Conservation (phyloP, 23 red algal species). For the Gracilaria gracilis region DNA sequence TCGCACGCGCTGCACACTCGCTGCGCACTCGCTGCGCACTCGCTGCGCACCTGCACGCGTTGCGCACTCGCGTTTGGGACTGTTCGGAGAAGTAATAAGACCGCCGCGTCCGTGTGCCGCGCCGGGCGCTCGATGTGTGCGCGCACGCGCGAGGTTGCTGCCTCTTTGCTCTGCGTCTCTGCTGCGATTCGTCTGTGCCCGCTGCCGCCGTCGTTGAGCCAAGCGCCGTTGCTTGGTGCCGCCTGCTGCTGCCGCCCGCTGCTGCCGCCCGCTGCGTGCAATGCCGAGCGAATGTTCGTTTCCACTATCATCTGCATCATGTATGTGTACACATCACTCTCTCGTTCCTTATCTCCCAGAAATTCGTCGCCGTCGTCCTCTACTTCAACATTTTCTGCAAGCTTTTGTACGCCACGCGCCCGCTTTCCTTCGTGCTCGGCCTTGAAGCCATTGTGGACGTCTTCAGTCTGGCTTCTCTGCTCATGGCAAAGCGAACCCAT, state of each 20-base stretch:
- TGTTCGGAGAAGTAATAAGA: too few species aligned
- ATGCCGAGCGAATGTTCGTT: slow-evolving; percentile 70
- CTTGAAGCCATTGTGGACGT: slow-evolving; percentile 64
- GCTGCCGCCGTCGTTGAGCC: too few species aligned
- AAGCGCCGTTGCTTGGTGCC: too few species aligned
- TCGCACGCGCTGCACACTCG: too few species aligned
- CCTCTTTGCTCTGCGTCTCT: not conserved
- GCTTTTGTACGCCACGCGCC: slow-evolving; percentile 13
- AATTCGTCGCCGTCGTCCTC: slow-evolving; percentile 36
- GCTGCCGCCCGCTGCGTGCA: too few species aligned
- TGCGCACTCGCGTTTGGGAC: too few species aligned
- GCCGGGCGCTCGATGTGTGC: not conserved
- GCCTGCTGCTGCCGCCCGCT: too few species aligned
- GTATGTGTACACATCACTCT: slow-evolving; percentile 75
- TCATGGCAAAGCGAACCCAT: slow-evolving; percentile 42
- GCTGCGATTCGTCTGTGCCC: too few species aligned
- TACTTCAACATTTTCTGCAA: slow-evolving; percentile 42
- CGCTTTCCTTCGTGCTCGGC: slow-evolving; percentile 31
- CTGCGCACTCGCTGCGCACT: too few species aligned
- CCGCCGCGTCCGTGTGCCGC: too few species aligned
- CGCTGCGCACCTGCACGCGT: too few species aligned
- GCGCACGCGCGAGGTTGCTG: not conserved
- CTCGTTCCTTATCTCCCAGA: slow-evolving; percentile 19
- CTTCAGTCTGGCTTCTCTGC: slow-evolving; percentile 65
- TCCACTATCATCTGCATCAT: slow-evolving; percentile 59